A percentile compares a stretch with the other conserved stretches of the same genome.
Conservation (phyloP, 2,329 filamentous ascomycete species). For the Pseudocercospora cruenta region DNA sequence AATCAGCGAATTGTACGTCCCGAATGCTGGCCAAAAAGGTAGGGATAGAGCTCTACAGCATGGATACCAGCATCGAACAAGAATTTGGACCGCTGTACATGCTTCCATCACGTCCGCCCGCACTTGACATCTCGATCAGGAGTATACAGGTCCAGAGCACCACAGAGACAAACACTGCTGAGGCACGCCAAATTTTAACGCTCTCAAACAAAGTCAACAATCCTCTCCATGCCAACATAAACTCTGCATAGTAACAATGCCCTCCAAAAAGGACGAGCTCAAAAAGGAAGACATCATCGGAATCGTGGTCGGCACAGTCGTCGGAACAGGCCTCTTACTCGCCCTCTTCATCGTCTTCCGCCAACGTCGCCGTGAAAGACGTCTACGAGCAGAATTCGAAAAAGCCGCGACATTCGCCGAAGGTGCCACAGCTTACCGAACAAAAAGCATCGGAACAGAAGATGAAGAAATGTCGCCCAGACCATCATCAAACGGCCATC, state of each 20-base stretch:
- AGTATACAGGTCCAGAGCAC: background rate
- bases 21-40: conserved; percentile 2
- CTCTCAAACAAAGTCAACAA: background rate
- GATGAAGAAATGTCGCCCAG: background rate
- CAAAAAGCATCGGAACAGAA: background rate
- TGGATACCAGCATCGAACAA: conserved; percentile 6
- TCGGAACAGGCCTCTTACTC: background rate
- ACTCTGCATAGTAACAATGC: background rate
- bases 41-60: conserved; percentile 6
- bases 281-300: background rate
- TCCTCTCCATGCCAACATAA: background rate
- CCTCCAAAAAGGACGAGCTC: background rate
- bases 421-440: background rate
- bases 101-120: background rate
- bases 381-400: background rate
- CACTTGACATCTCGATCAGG: background rate
- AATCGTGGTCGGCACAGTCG: conserved; percentile 5
- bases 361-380: background rate
- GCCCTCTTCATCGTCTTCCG: background rate
- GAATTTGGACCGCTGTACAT: conserved; percentile 1
- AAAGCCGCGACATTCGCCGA: background rate
- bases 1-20: conserved; percentile 5
- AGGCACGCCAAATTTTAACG: background rate
- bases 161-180: background rate
- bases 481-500: background rate